Base-by-base conservation (phyloP, 2,329 filamentous ascomycete genomes). In the Colletotrichum noveboracense region DNA sequence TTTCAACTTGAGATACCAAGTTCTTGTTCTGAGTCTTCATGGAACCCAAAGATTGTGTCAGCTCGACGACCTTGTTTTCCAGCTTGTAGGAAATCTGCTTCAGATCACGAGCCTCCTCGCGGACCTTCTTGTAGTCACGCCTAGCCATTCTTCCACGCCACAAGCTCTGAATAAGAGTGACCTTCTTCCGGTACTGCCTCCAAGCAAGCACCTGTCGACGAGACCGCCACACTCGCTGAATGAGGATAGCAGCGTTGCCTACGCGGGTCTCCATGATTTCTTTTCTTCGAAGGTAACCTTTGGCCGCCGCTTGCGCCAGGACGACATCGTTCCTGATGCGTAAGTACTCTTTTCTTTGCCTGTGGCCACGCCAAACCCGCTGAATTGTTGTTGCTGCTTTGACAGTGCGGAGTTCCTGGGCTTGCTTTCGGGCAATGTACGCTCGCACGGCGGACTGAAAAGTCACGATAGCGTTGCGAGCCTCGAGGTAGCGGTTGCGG, bases 51-150 rank as follows among this genome's bases (percentile, higher is more conserved):
- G 94, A 95, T 85, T 99, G 97, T 2, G 97, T 99, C 81, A 99
- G 91, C 87, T 99, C 97, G 77, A 99, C 95, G 77, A 99, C 97
- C 92, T 99, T 99, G 91, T 99, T 98, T 86, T 99, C 97, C 80
- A 99, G 89, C 89, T 98, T 98, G 90, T 99, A 99, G 4, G 97
- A 98, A 80, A 99, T 99, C 86, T 98, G 96, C 90, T 98, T 98
- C 84, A 99, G 91, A 88, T 99, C 97, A 82, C 97, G 94, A 78
- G 97, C 97, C 86, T 99, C 97, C 86, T 98, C 96, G 79, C 97
- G 95, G 77, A 98, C 88, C 80, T 89, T 92, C 91, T 98, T 98
- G 90, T 99, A 99, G 65, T 92, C 93, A 79, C 90, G 92, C 79
- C 97, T 93, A 71, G 97, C 96, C 78, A 86, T 83, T 85, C 92